These are phyloP conservation scores for Picea engelmannii DNA, from an alignment of 83 land plant species.

Conservation along the genomic window DNA sequence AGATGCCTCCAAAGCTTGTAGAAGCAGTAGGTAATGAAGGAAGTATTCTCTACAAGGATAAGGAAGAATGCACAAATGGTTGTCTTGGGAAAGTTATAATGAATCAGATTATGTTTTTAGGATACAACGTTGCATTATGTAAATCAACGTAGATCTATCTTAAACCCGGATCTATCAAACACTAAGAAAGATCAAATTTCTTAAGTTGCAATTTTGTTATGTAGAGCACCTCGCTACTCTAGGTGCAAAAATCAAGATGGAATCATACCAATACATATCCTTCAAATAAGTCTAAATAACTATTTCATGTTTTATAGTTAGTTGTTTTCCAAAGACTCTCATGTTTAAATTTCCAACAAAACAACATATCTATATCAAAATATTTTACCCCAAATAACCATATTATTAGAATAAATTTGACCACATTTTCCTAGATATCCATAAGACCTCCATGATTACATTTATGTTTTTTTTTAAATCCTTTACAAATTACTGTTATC, in stretches of 20 bases:
- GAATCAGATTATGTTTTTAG: slow-evolving; percentile 45
- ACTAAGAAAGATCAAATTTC: too few relatives aligned
- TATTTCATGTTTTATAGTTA: not conserved
- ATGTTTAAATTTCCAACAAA: not conserved
- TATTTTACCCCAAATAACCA: too few relatives aligned
- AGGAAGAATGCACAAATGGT: slow-evolving; percentile 26
- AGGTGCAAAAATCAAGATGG: slow-evolving; percentile 54
- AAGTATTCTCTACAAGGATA: slow-evolving; percentile 17
- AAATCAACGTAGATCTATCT: slow-evolving; percentile 33
- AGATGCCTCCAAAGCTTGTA: too few relatives aligned
- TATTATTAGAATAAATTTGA: too few relatives aligned
- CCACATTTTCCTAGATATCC: too few relatives aligned
- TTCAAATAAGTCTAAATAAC: slow-evolving; percentile 41
- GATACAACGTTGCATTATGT: slow-evolving; percentile 92
- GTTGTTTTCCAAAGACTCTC: not conserved
- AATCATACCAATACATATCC: slow-evolving; percentile 58
- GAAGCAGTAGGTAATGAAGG: slow-evolving; percentile 32
- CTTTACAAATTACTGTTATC: too few relatives aligned
- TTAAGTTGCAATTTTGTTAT: too few relatives aligned
- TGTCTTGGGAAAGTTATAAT: slow-evolving; percentile 39
- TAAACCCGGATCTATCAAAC: too few relatives aligned
- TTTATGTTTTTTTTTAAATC: too few relatives aligned
- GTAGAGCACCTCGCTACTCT: too few relatives aligned
- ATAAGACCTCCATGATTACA: too few relatives aligned
- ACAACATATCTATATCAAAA: too few relatives aligned